These are phyloP conservation scores for Vitis vinifera DNA, from an alignment of 164 flowering plant genomes.

Conservation along the genomic window ASM3070453v1 NC_081812.1:12134001-12134500, in stretches of 20 bases:
- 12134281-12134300: background rate
- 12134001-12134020: too few relatives aligned
- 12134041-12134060: too few relatives aligned
- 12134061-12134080: too few relatives aligned
- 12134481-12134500: too few relatives aligned
- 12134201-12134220: slow-evolving; percentile 27
- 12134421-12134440: slow-evolving; percentile 36
- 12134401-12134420: slow-evolving; percentile 29
- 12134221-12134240: slow-evolving; percentile 36
- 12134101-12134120: too few relatives aligned
- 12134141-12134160: background rate
- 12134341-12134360: background rate
- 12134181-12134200: background rate
- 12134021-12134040: too few relatives aligned
- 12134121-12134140: too few relatives aligned
- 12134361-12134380: slow-evolving; percentile 29
- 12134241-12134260: slow-evolving; percentile 33
- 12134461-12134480: too few relatives aligned
- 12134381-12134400: slow-evolving; percentile 30
- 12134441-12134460: too few relatives aligned
- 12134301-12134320: background rate
- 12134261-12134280: background rate
- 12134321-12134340: too few relatives aligned
- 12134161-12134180: background rate
- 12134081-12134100: too few relatives aligned